A percentile compares a stretch with the other conserved stretches of the same genome.
Conservation (phyloP, 352 stramenopile genomes). For the Pythium guiyangense region DNA sequence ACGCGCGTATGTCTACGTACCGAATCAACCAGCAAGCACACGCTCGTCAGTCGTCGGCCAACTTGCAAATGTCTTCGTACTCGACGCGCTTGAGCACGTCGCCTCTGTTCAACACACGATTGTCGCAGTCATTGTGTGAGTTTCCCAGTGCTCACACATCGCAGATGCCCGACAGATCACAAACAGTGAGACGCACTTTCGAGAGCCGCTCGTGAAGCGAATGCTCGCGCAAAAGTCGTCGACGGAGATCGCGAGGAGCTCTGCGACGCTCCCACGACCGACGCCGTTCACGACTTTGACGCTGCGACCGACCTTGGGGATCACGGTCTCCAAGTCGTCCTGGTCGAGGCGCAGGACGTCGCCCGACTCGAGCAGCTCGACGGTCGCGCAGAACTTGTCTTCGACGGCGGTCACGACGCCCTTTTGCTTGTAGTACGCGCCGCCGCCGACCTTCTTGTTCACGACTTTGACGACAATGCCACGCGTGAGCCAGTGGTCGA, state of each 20-base stretch:
- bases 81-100: slow-evolving; percentile 66
- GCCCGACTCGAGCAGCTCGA: slow-evolving; percentile 79
- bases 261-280: slow-evolving; percentile 49
- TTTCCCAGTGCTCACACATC: not conserved
- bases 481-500: slow-evolving; percentile 89
- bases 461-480: slow-evolving; percentile 94
- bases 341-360: slow-evolving; percentile 84
- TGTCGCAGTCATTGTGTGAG: slow-evolving; percentile 2
- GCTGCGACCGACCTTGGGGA: slow-evolving; percentile 56
- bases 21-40: not conserved
- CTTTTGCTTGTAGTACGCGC: slow-evolving; percentile 89
- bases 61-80: slow-evolving; percentile 82
- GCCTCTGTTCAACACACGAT: slow-evolving; percentile 32
- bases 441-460: slow-evolving; percentile 89
- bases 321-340: slow-evolving; percentile 89
- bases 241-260: slow-evolving; percentile 68
- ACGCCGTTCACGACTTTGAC: slow-evolving; percentile 80
- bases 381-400: slow-evolving; percentile 75
- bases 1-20: not conserved
- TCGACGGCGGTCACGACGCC: slow-evolving; percentile 70
- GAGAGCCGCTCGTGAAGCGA: slow-evolving; percentile 54
- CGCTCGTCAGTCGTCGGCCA: slow-evolving; percentile 35
- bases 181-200: slow-evolving; percentile 28
- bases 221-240: slow-evolving; percentile 64
- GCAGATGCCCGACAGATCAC: too few species aligned